Evolutionary conservation across 305 asterid species (phyloP).

Genomic region (Solanum hybrid): DNA sequence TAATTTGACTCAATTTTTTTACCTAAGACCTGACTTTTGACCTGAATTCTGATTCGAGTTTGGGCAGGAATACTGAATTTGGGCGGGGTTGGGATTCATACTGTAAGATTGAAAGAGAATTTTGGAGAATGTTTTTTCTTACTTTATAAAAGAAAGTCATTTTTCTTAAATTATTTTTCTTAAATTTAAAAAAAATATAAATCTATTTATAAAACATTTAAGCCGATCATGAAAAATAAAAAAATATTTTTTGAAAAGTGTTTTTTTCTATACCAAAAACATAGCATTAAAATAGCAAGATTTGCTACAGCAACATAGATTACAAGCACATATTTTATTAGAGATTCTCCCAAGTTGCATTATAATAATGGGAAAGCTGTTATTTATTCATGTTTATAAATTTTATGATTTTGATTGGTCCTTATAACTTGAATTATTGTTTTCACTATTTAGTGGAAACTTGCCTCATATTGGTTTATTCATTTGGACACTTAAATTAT

Average conservation of each 20-base stretch:
- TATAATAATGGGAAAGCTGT: neutral
- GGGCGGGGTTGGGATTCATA: neutral
- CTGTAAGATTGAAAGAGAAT: neutral
- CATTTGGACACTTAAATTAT: neutral
- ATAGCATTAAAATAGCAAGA: neutral
- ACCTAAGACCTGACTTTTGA: neutral
- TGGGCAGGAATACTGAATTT: fast-evolving
- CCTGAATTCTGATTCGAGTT: fast-evolving
- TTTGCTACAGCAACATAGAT: neutral
- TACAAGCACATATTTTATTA: neutral
- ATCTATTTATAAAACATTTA: no score
- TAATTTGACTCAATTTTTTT: neutral
- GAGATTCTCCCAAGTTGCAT: neutral
- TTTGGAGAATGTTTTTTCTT: neutral
- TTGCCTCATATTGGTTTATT: neutral
- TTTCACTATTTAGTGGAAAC: neutral
- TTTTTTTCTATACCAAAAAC: neutral
- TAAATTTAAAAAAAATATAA: no score
- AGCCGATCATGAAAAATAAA: neutral
- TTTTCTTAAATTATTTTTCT: no score
- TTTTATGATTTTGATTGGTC: neutral
- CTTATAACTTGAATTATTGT: neutral
- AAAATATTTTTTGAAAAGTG: no score
- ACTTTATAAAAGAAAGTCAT: neutral
- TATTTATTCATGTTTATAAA: neutral